Evolutionary conservation across 345 rosid genomes (phyloP), one percentile per base, ranked within the genome.

Genomic region (rapeseed (Brassica napus)): DNA sequence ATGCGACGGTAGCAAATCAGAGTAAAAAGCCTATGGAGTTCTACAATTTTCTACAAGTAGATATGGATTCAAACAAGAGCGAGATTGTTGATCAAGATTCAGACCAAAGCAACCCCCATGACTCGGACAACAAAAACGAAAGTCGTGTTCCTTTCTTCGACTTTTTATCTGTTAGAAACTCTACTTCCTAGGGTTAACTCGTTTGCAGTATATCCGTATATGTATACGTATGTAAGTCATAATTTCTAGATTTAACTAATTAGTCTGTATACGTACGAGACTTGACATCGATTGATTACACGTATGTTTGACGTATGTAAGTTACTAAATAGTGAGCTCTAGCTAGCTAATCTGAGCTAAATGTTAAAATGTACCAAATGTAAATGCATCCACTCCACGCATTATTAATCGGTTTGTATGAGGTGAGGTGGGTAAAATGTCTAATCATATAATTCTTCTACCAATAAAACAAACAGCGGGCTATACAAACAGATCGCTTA

Each of bases 1-100:
- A 44, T 49, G 52, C 2, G 37, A 49, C 47, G 0, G 71, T 75
- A 68, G 83, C 52, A 4, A 55, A 64, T 35, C 71, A 62, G 55
- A 55, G 60, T 24, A 62, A 73, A 60, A 73, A 63, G 49, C 71
- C 83, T 30, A 64, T 81, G 6, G 97, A 89, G 77, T 89, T 91
- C 70, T 91, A 89, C 75, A 89, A 91, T 69, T 91, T 91, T 83
- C 91, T 91, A 9, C 92, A 86, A 83, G 85, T 91, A 62, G 84
- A 88, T 69, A 79, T 88, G 0, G 92, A 91, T n/a, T 87, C 91
- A 4, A 84, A 81, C 62, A 87, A 68, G 73, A 89, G 92, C 49
- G 92, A 89, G 44, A 85, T 85, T 42, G 84, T 83, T 30, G 81
- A 89, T 76, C 88, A 85, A 72, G 83, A 77, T 69, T 85, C 84